Evolutionary conservation across 768 basidiomycete genomes (phyloP).

Genomic region (Russula compacta): DNA sequence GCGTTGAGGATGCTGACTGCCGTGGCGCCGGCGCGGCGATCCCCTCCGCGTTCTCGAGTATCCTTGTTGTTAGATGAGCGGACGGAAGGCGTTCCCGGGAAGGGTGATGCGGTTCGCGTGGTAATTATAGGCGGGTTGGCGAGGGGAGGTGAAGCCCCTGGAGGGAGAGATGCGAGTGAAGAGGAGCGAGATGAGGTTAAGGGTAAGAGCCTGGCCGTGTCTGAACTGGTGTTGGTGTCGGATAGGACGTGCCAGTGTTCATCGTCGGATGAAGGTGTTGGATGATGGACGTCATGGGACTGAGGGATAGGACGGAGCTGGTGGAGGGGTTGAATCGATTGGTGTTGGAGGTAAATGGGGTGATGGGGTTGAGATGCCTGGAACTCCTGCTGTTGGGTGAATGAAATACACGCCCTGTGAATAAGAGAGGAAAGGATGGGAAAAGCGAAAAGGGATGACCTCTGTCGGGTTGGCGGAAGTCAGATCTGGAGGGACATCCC

Average conservation of each 20-base stretch:
- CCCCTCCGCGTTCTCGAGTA: slow-evolving; percentile 25
- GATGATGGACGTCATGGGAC: slow-evolving; percentile 23
- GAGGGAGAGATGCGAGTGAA: slow-evolving; percentile 41
- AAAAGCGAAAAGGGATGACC: slow-evolving; percentile 12
- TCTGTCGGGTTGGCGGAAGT: slow-evolving; percentile 24
- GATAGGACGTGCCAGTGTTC: slow-evolving; percentile 38
- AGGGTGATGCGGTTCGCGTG: slow-evolving; percentile 13
- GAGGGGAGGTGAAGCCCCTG: slow-evolving; percentile 35
- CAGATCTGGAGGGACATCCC: slow-evolving; percentile 27
- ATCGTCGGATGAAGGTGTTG: slow-evolving; percentile 27
- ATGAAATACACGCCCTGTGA: neutral
- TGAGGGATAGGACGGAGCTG: slow-evolving; percentile 11
- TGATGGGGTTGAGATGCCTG: slow-evolving; percentile 9
- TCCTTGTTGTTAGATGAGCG: slow-evolving; percentile 20
- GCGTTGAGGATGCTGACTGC: slow-evolving; percentile 52
- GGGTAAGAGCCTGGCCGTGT: slow-evolving; percentile 19
- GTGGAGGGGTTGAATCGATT: slow-evolving; percentile 4
- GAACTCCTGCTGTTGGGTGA: neutral
- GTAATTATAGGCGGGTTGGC: slow-evolving; percentile 21
- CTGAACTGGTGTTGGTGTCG: slow-evolving; percentile 21
- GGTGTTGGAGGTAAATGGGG: neutral
- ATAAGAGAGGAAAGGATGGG: neutral
- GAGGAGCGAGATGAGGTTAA: slow-evolving; percentile 38
- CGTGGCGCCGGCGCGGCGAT: slow-evolving; percentile 20
- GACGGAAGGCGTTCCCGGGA: neutral